Evolutionary conservation across 768 basidiomycete species (phyloP).

Genomic region (Termitomyces sp.): DNA sequence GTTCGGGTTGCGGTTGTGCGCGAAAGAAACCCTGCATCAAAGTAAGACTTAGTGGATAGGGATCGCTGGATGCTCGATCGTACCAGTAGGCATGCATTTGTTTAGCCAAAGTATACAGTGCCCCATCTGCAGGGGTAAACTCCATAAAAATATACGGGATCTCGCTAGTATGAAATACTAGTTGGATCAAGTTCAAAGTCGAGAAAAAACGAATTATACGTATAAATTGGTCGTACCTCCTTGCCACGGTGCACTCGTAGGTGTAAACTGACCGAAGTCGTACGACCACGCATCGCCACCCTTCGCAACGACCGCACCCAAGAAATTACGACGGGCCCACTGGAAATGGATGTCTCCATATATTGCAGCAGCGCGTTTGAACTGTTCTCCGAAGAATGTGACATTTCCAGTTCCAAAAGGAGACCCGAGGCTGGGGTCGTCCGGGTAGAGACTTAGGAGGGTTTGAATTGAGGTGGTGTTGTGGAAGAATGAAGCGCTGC

Average conservation of each 20-base stretch:
- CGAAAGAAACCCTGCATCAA: slow-evolving; percentile 14
- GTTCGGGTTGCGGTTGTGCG: slow-evolving; percentile 12
- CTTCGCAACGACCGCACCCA: slow-evolving; percentile 4
- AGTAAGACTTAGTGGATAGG: not conserved
- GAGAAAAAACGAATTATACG: not conserved
- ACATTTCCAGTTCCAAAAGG: slow-evolving; percentile 40
- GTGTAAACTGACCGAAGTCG: slow-evolving; percentile 10
- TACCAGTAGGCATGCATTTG: slow-evolving; percentile 17
- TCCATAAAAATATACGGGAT: slow-evolving; percentile 19
- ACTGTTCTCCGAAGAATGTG: slow-evolving; percentile 27
- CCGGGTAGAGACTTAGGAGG: slow-evolving; percentile 35
- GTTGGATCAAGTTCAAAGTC: not conserved
- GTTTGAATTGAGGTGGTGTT: slow-evolving; percentile 12
- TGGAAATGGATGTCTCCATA: slow-evolving; percentile 20
- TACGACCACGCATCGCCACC: slow-evolving; percentile 15
- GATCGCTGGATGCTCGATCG: not conserved
- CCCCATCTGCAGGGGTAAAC: slow-evolving; percentile 10
- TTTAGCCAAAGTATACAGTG: slow-evolving; percentile 11
- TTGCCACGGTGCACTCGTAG: slow-evolving; percentile 13
- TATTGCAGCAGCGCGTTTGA: slow-evolving; percentile 17
- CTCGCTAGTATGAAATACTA: slow-evolving; percentile 17
- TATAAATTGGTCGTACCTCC: slow-evolving; percentile 11
- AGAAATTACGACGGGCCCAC: slow-evolving; percentile 16
- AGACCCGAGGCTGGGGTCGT: slow-evolving; percentile 35
- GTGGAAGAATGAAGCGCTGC: slow-evolving; percentile 18